Percentiles rank a stretch among this genome's conserved stretches.
Evolutionary conservation across 2,329 filamentous ascomycete genomes (phyloP).

Genomic region (Metarhizium guizhouense): DNA sequence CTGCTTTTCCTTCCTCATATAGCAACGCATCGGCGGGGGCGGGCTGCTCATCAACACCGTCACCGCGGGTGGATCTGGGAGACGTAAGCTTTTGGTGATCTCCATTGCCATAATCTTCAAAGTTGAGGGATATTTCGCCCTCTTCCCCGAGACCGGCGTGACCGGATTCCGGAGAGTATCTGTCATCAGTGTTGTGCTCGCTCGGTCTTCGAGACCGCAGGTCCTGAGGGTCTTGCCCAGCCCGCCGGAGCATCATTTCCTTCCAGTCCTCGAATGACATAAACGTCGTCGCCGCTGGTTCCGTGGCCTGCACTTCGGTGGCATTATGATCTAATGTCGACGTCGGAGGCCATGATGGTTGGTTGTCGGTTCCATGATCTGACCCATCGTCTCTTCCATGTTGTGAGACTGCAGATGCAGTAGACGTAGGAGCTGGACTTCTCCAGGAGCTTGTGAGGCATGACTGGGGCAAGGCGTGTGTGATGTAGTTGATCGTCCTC

Average conservation of each 20-base stretch:
- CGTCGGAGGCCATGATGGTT: not conserved
- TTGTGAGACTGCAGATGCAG: not conserved
- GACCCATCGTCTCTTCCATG: not conserved
- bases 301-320: constrained; percentile 4
- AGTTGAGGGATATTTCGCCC: constrained; percentile 62
- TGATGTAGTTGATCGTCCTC: constrained; percentile 73
- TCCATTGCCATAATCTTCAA: constrained; percentile 29
- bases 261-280: constrained; percentile 99
- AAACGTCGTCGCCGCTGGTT: constrained; percentile 43
- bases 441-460: constrained; percentile 59
- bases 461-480: constrained; percentile 66
- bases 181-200: constrained; percentile 37
- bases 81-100: constrained; percentile 5
- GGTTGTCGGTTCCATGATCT: not conserved
- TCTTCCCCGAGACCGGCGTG: constrained; percentile 80
- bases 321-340: not conserved
- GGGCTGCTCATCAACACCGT: constrained; percentile 12
- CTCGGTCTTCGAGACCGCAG: constrained; percentile 53
- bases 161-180: constrained; percentile 52
- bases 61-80: constrained; percentile 9
- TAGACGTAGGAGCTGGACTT: constrained; percentile 14
- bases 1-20: constrained; percentile 39
- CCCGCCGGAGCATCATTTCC: constrained; percentile 78
- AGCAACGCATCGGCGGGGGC: constrained; percentile 27
- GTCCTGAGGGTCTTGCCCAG: constrained; percentile 63